Base-by-base conservation (phyloP, 768 basidiomycete genomes). In the Suillus alpinus region DNA sequence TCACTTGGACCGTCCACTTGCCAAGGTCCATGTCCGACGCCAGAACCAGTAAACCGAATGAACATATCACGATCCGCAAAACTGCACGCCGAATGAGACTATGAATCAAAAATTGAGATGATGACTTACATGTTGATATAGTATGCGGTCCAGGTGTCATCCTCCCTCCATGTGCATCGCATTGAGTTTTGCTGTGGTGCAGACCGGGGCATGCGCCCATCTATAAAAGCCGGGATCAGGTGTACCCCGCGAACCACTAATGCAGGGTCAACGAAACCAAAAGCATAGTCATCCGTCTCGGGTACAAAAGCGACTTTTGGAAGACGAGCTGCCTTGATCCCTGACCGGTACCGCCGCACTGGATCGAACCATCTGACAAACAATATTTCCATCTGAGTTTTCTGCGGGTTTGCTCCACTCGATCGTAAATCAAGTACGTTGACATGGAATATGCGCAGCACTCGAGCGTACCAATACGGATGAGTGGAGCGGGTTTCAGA, bases 201-300 rank as follows among this genome's bases (percentile, higher is more conserved):
- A 12, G 66, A 58, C 10, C 40, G 37, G 4, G 39, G 9, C 0
- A 62, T 63, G 20, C 29, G 9, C 2, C 71, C 72, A 10, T 59
- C 37, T 5, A 43, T 34, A 46, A 80, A 82, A 0, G 69, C 77
- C 0, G 81, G 82, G 12, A 83, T 73, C 4, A 83, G 61, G 62
- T 84, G 81, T 4, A 65, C 68, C 0, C 68, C 76, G 0, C 76
- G 69, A 43, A 84, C 64, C 4, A 84, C 72, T 0, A 68, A 62
- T 0, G 59, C 58, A 0, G 82, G 83, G 63, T 83, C 74, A 0
- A 84, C 20, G 56, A 84, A 84, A 0, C 81, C 76, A 59, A 82
- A 83, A 6, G 76, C 71, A 6, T 63, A 63, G 0, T 40, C 23
- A 0, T 55, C 36, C 20, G 73, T 71, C 0, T 67, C 52, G 6